Conservation (phyloP, 2,329 filamentous ascomycete species). For the Pochonia chlamydosporia region DNA sequence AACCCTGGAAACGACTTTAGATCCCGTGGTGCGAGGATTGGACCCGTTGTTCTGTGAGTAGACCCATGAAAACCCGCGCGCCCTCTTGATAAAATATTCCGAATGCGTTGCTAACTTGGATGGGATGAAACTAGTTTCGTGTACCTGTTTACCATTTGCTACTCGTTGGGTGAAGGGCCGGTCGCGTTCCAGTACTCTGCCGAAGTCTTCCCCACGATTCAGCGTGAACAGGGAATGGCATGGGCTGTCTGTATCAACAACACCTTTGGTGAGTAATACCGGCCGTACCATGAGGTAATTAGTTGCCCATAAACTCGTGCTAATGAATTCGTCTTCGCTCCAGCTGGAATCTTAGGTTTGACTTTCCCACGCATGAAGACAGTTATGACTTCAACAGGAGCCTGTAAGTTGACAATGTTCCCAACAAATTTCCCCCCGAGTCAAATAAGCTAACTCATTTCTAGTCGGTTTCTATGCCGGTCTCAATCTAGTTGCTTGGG, state of each 20-base stretch:
- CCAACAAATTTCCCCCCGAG: not conserved
- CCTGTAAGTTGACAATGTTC: constrained; percentile 17
- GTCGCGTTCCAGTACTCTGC: constrained; percentile 60
- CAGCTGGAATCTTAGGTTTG: constrained; percentile 23
- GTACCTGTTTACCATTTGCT: constrained; percentile 22
- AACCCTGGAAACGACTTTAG: constrained; percentile 11
- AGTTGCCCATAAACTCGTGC: not conserved
- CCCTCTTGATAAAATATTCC: too few relatives aligned
- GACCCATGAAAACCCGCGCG: too few relatives aligned
- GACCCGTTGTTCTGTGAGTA: constrained; percentile 14
- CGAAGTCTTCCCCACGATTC: constrained; percentile 61
- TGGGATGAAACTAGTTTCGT: constrained; percentile 16
- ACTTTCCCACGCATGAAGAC: constrained; percentile 43
- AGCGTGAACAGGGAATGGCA: constrained; percentile 62
- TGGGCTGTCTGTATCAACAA: constrained; percentile 45
- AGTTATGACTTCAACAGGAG: constrained; percentile 25
- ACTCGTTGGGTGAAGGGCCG: constrained; percentile 47
- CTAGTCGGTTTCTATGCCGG: constrained; percentile 36
- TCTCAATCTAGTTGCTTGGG: constrained; percentile 37
- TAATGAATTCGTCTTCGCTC: not conserved
- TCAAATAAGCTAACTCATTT: not conserved
- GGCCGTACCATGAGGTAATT: too few relatives aligned
- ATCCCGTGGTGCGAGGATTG: constrained; percentile 12
- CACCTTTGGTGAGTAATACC: constrained; percentile 15
- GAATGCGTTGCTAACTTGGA: not conserved